A percentile compares a stretch with the other conserved stretches of the same genome.
These are phyloP conservation scores for Calonectria pseudoturangicola DNA, from an alignment of 2,329 filamentous ascomycete genomes.

Conservation along the genomic window DNA sequence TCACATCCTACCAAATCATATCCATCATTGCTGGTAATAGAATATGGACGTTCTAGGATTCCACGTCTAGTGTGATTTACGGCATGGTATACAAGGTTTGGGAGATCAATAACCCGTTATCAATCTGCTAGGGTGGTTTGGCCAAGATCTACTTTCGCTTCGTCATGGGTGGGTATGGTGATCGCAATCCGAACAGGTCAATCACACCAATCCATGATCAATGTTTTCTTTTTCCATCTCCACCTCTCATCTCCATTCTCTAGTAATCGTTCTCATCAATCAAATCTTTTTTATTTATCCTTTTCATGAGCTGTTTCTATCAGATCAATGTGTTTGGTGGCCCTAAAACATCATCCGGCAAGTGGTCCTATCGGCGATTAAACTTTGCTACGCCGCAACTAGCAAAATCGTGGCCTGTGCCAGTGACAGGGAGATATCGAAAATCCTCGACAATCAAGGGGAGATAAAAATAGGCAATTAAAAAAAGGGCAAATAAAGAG, in stretches of 20 bases:
- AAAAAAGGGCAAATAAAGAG: too few relatives aligned
- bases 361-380: not conserved
- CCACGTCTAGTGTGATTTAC: constrained; percentile 9
- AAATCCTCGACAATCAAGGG: not conserved
- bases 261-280: not conserved
- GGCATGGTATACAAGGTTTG: constrained; percentile 7
- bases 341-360: not conserved
- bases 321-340: not conserved
- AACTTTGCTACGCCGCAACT: constrained; percentile 25
- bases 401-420: not conserved
- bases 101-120: not conserved
- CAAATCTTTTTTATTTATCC: too few relatives aligned
- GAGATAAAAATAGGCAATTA: too few relatives aligned
- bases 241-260: not conserved
- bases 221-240: not conserved
- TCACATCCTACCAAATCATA: not conserved
- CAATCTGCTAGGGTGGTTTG: constrained; percentile 11
- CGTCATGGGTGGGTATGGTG: constrained; percentile 17
- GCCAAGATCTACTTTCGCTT: constrained; percentile 13
- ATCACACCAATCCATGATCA: not conserved
- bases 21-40: too few relatives aligned
- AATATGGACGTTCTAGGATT: constrained; percentile 1
- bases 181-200: constrained; percentile 15
- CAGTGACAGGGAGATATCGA: not conserved
- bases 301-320: too few relatives aligned